A percentile compares a stretch with the other conserved stretches of the same genome.
These are phyloP conservation scores for Mucor lusitanicus DNA, from an alignment of 371 early-diverging fungal species.

Conservation along the genomic window DNA sequence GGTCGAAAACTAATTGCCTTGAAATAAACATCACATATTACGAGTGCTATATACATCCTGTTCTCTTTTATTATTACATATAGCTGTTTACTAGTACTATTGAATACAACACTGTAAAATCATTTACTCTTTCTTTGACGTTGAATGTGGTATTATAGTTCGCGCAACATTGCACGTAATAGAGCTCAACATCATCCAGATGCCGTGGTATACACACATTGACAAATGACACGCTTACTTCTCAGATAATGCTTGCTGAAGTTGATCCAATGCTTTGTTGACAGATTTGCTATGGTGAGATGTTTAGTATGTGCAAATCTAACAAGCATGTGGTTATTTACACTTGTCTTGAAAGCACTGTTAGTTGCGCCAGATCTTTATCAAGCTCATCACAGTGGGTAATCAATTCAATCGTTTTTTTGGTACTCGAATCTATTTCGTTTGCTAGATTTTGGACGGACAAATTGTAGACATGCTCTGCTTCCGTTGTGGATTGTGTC, in stretches of 20 bases:
- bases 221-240: not conserved
- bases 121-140: too few species aligned
- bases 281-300: constrained; percentile 16
- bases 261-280: constrained; percentile 23
- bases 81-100: too few species aligned
- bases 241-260: constrained; percentile 10
- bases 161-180: not conserved
- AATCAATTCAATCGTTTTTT: constrained; percentile 21
- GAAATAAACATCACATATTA: not conserved
- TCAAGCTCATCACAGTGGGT: constrained; percentile 35
- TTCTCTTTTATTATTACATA: not conserved
- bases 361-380: constrained; percentile 27
- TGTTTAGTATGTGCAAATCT: not conserved
- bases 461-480: constrained; percentile 11
- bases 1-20: not conserved
- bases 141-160: too few species aligned
- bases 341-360: constrained; percentile 25
- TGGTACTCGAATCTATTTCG: constrained; percentile 21
- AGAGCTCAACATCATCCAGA: too few species aligned
- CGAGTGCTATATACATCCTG: not conserved
- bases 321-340: not conserved
- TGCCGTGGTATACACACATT: not conserved
- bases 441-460: constrained; percentile 7
- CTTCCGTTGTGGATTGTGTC: constrained; percentile 21
- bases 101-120: too few species aligned